These are phyloP conservation scores for Penicillium olsonii DNA, from an alignment of 2,329 filamentous ascomycete species.

Conservation along the genomic window DNA sequence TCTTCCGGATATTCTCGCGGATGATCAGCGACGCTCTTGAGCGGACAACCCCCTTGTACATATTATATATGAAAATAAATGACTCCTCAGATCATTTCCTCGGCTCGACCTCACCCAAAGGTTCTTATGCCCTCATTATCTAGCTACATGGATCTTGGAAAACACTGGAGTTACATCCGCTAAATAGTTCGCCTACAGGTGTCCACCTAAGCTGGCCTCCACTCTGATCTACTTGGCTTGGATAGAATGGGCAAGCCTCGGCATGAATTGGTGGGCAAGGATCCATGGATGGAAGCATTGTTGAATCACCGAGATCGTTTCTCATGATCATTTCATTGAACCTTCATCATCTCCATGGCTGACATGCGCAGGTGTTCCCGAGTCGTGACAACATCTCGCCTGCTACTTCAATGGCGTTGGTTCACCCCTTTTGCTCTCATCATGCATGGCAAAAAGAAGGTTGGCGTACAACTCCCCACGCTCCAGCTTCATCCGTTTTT, in stretches of 20 bases:
- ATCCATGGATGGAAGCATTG: too few relatives aligned
- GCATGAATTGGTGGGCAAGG: too few relatives aligned
- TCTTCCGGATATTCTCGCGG: constrained; percentile 56
- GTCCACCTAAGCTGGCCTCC: too few relatives aligned
- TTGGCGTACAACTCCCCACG: neutral
- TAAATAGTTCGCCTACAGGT: too few relatives aligned
- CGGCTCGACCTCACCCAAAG: neutral
- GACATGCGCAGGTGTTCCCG: too few relatives aligned
- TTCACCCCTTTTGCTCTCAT: too few relatives aligned
- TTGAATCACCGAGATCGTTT: too few relatives aligned
- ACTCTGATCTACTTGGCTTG: too few relatives aligned
- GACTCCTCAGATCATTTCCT: neutral
- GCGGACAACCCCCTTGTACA: constrained; percentile 1
- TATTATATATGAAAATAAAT: constrained; percentile 6
- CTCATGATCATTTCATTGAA: neutral
- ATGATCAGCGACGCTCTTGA: constrained; percentile 25
- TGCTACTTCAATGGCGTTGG: too few relatives aligned
- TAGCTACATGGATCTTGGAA: neutral
- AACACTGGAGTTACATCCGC: too few relatives aligned
- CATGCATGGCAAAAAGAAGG: too few relatives aligned
- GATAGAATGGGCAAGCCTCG: neutral
- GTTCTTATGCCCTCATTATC: neutral
- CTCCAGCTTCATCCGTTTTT: neutral
- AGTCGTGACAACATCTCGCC: too few relatives aligned
- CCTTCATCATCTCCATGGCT: neutral